Evolutionary conservation across 768 basidiomycete genomes (phyloP), one percentile per base, ranked within the genome.

Genomic region (Termitomyces sp.): DNA sequence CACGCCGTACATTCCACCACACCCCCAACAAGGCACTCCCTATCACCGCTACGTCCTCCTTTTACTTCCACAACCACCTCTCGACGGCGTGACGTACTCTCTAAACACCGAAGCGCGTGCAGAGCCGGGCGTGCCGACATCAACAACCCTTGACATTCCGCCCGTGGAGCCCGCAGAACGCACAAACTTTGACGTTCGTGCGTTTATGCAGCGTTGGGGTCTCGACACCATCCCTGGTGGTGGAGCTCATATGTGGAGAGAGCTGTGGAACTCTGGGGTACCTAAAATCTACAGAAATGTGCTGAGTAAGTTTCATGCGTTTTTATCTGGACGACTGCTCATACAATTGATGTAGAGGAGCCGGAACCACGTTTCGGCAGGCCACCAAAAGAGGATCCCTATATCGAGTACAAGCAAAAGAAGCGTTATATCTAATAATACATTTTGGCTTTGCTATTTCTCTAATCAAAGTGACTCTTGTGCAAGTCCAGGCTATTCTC

Each of bases 1-100:
- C 66, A 88, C 87, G 6, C 71, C 73, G 24, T 98, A 95, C 69
- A 75, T 95, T 59, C 90, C 96, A 5, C 97, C 95, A 4, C 93
- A 97, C 61, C 96, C 96, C 3, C 89, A 93, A 66, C 80, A 81
- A 37, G 97, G 62, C 74, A 80, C 38, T 70, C 76, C 10, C 59
- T 69, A 37, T n/a, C 42, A 26, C 21, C 49, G 28, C 17, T 45
- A 53, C 68, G 81, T 84, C 9, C 61, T 87, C 43, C 73, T 96
- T 28, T 73, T 96, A 28, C 77, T 95, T 45, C 85, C 83, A 10
- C 93, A 96, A 62, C 75, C 80, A 32, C 71, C 77, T 7, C 61
- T 69, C 35, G 68, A 58, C n/a, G 60, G 58, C 2, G 54, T 62
- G 17, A 62, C 64, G 32, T 73, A 77, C 62, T 67, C 70, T 35